phyloP scores from a whole-genome alignment of 1,284 basidiomycete genomes.

The Earliella scabrosa region DNA sequence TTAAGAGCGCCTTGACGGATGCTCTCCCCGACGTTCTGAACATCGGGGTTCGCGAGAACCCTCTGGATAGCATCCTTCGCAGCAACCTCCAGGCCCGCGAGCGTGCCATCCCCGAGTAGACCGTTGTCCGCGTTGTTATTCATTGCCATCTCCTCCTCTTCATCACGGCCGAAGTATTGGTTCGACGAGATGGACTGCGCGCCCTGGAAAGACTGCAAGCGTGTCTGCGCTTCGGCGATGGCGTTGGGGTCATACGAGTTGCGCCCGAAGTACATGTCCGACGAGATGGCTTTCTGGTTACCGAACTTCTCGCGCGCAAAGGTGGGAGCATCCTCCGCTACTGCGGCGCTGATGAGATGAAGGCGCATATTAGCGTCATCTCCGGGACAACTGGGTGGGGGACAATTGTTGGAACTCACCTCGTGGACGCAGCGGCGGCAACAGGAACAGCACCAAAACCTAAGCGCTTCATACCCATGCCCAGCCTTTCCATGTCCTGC shows the following conservation, averaged over 20 bases:
- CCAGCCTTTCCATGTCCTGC: slow-evolving; percentile 65
- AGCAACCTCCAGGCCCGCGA: slow-evolving; percentile 75
- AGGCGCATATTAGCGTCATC: neutral
- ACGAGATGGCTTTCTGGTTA: slow-evolving; percentile 92
- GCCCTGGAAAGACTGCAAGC: slow-evolving; percentile 88
- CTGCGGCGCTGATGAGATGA: slow-evolving; percentile 25
- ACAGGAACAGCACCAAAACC: slow-evolving; percentile 87
- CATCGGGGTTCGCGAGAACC: slow-evolving; percentile 88
- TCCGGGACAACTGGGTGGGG: slow-evolving; percentile 27
- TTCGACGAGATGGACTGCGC: slow-evolving; percentile 95
- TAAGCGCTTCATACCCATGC: slow-evolving; percentile 84
- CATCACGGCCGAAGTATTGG: slow-evolving; percentile 93
- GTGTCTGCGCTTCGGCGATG: slow-evolving; percentile 77
- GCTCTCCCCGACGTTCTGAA: slow-evolving; percentile 86
- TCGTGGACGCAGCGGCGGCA: slow-evolving; percentile 51
- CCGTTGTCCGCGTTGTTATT: slow-evolving; percentile 48
- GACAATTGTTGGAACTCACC: slow-evolving; percentile 40
- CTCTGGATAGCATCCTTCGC: slow-evolving; percentile 82
- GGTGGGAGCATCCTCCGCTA: slow-evolving; percentile 69
- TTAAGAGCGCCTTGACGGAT: slow-evolving; percentile 86
- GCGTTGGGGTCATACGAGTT: slow-evolving; percentile 84
- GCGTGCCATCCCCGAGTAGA: slow-evolving; percentile 68
- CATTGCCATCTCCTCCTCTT: slow-evolving; percentile 66
- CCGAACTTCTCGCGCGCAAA: slow-evolving; percentile 93
- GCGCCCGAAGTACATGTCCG: slow-evolving; percentile 97